Conservation (phyloP, 768 basidiomycete genomes). For the Leccinum incarnatum region DNA sequence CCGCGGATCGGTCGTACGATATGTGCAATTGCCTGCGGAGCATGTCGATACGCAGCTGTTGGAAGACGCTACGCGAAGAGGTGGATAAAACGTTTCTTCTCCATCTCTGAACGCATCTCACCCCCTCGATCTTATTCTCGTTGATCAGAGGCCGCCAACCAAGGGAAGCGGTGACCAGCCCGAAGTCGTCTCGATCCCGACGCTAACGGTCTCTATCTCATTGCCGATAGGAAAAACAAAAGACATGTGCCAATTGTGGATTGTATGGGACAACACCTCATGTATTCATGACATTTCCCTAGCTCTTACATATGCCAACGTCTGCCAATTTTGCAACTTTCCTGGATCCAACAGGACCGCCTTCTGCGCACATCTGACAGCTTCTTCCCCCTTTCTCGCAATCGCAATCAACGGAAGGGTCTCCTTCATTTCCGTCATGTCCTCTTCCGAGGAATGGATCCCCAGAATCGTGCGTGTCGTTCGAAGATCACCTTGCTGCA, state of each 20-base stretch:
- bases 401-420: slow-evolving; percentile 53
- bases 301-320: slow-evolving; percentile 53
- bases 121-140: not conserved
- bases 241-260: not conserved
- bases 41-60: slow-evolving; percentile 93
- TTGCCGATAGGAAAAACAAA: not conserved
- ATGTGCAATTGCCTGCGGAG: slow-evolving; percentile 90
- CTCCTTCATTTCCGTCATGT: slow-evolving; percentile 36
- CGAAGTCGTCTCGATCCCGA: not conserved
- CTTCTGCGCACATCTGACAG: slow-evolving; percentile 53
- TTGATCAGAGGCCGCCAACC: slow-evolving; percentile 39
- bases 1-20: slow-evolving; percentile 95
- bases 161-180: slow-evolving; percentile 35
- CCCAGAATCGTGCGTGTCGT: slow-evolving; percentile 49
- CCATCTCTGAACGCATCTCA: slow-evolving; percentile 3
- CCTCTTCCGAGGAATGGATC: slow-evolving; percentile 28
- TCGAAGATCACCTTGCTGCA: slow-evolving; percentile 44
- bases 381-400: slow-evolving; percentile 33
- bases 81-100: slow-evolving; percentile 39
- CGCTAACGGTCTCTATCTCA: not conserved
- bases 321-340: slow-evolving; percentile 52
- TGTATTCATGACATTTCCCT: slow-evolving; percentile 24
- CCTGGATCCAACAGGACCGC: slow-evolving; percentile 57
- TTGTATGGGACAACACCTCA: not conserved
- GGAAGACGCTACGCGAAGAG: slow-evolving; percentile 95